Percentiles rank a stretch among this genome's conserved stretches.
Evolutionary conservation across 148 eudicot genomes (phyloP).

Genomic region (Diospyros kaki): DNA sequence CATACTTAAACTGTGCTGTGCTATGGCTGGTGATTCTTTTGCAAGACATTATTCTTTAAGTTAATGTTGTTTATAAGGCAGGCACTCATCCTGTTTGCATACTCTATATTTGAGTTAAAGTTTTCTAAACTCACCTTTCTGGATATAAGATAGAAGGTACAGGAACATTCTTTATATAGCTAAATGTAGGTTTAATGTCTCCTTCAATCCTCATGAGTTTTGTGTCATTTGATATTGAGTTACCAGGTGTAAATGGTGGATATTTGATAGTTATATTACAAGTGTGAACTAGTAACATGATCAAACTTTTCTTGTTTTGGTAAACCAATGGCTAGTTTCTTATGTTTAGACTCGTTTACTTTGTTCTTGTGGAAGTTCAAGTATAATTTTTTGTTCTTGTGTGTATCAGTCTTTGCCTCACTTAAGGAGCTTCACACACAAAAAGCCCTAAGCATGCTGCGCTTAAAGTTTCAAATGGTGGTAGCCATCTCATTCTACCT

Average conservation of each 20-base stretch:
- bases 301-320: not conserved
- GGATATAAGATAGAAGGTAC: not conserved
- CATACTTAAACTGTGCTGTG: not conserved
- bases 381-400: not conserved
- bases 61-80: constrained; percentile 1
- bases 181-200: constrained; percentile 3
- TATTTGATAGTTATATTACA: not conserved
- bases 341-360: not conserved
- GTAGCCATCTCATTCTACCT: no score
- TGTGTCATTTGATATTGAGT: not conserved
- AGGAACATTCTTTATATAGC: not conserved
- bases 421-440: not conserved
- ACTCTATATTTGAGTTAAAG: not conserved
- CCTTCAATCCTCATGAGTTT: not conserved
- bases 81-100: not conserved
- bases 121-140: not conserved
- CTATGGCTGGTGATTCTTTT: not conserved
- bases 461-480: no score
- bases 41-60: not conserved
- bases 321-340: not conserved
- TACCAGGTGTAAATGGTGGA: not conserved
- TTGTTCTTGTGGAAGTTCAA: not conserved
- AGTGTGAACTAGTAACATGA: not conserved
- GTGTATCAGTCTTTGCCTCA: not conserved
- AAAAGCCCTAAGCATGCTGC: not conserved